Percentiles rank a stretch among this genome's conserved stretches.
These are phyloP conservation scores for Elsinoe necatrix DNA, from an alignment of 2,329 filamentous ascomycete genomes.

Conservation along the genomic window DNA sequence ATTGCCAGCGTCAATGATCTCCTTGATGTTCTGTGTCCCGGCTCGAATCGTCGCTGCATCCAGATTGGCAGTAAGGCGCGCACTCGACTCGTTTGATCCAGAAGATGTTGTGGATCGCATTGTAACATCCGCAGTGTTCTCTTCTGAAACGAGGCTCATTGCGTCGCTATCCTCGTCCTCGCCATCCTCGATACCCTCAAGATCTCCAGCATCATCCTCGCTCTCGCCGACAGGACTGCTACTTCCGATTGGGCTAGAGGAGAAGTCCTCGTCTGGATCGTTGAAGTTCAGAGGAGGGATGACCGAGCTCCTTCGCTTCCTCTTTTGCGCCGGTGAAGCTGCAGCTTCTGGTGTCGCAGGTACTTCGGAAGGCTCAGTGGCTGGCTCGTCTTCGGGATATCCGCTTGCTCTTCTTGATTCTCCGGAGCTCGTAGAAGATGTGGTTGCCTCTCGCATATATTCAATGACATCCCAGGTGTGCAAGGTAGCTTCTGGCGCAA, in stretches of 20 bases:
- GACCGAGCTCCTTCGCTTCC: conserved; percentile 55
- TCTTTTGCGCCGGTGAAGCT: conserved; percentile 54
- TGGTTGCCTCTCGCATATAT: conserved; percentile 77
- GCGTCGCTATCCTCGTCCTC: conserved; percentile 57
- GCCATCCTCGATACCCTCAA: conserved; percentile 47
- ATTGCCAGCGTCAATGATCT: conserved; percentile 46
- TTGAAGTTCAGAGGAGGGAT: conserved; percentile 58
- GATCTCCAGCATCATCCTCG: conserved; percentile 39
- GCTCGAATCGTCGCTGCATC: conserved; percentile 67
- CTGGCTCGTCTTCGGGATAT: conserved; percentile 37
- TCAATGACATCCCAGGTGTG: conserved; percentile 97
- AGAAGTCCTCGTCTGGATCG: conserved; percentile 56
- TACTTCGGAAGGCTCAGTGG: conserved; percentile 44
- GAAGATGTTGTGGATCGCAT: conserved; percentile 28
- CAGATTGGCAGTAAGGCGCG: conserved; percentile 67
- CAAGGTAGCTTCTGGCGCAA: conserved; percentile 91
- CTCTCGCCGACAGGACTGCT: conserved; percentile 33
- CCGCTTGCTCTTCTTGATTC: conserved; percentile 52
- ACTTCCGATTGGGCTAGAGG: conserved; percentile 70
- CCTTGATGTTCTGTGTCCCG: conserved; percentile 59
- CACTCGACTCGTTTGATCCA: conserved; percentile 57
- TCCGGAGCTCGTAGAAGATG: conserved; percentile 61
- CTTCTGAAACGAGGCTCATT: conserved; percentile 69
- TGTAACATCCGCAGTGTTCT: conserved; percentile 34
- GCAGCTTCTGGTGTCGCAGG: conserved; percentile 55